phyloP scores from a whole-genome alignment of 148 eudicot species.

The Hydrangea macrophylla region DNA sequence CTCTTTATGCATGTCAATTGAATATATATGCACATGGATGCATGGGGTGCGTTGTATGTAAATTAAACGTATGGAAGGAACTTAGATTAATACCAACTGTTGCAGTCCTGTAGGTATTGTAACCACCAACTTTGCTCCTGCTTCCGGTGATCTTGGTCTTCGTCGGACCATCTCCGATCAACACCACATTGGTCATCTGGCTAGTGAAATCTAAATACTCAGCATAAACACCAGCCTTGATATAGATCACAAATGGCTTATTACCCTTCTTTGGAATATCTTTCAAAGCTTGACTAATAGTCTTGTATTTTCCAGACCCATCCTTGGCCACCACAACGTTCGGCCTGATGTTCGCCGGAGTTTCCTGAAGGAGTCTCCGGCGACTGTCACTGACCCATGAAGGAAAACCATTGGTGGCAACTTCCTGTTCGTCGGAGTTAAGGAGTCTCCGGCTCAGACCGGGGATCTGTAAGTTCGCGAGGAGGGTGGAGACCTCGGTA shows the following conservation, averaged over 20 bases:
- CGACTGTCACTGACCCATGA: conserved; percentile 9
- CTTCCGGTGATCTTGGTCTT: conserved; percentile 54
- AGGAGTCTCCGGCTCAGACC: conserved; percentile 4
- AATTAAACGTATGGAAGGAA: too few relatives aligned
- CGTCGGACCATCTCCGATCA: conserved; percentile 64
- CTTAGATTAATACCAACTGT: conserved; percentile 42
- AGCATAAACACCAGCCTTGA: conserved; percentile 56
- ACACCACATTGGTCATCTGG: conserved; percentile 34
- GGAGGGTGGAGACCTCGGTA: conserved; percentile 2
- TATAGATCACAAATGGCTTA: conserved; percentile 40
- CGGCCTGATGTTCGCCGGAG: conserved; percentile 3
- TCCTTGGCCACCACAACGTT: conserved; percentile 36
- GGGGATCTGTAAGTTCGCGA: not conserved
- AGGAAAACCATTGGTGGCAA: conserved; percentile 1
- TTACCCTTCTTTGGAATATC: conserved; percentile 24
- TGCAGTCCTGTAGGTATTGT: conserved; percentile 39
- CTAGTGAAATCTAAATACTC: conserved; percentile 41
- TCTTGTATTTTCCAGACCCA: conserved; percentile 36
- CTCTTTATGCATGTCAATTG: too few relatives aligned
- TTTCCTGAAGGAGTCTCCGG: not conserved
- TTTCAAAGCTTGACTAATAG: conserved; percentile 29
- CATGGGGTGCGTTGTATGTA: too few relatives aligned
- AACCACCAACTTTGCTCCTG: conserved; percentile 42
- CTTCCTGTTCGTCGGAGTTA: too few relatives aligned
- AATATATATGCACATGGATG: too few relatives aligned